phyloP scores from a whole-genome alignment of 225 moss, liverwort and hornwort genomes.

The Neckera pumila region DNA sequence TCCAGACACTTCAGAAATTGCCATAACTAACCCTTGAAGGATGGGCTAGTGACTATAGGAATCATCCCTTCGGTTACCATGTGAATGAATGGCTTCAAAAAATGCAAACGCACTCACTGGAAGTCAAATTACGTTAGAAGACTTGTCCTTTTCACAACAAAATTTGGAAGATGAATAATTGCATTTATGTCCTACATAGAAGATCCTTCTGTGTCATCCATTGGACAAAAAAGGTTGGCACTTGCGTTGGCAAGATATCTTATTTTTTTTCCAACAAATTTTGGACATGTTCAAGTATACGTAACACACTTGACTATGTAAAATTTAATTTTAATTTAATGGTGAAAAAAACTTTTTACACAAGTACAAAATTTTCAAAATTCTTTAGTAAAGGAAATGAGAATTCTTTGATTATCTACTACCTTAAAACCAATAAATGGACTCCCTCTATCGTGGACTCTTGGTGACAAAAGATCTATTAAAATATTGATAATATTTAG shows the following conservation, averaged over 20 bases:
- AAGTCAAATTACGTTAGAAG: no score
- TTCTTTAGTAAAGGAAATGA: neutral
- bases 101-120: no score
- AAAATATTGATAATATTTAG: neutral
- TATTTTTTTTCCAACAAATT: neutral
- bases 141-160: no score
- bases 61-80: no score
- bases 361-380: neutral
- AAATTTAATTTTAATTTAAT: neutral
- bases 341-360: no score
- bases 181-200: no score
- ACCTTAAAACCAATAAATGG: neutral
- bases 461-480: neutral
- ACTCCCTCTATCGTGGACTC: fast-evolving
- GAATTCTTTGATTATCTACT: neutral
- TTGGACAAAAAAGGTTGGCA: no score
- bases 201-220: no score
- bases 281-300: neutral
- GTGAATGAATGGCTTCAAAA: no score
- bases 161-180: no score
- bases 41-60: no score
- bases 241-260: neutral
- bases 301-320: no score
- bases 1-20: neutral
- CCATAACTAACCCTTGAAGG: neutral